Evolutionary conservation across 1,284 basidiomycete species (phyloP).

Genomic region (Cryptococcus amylolentus): DNA sequence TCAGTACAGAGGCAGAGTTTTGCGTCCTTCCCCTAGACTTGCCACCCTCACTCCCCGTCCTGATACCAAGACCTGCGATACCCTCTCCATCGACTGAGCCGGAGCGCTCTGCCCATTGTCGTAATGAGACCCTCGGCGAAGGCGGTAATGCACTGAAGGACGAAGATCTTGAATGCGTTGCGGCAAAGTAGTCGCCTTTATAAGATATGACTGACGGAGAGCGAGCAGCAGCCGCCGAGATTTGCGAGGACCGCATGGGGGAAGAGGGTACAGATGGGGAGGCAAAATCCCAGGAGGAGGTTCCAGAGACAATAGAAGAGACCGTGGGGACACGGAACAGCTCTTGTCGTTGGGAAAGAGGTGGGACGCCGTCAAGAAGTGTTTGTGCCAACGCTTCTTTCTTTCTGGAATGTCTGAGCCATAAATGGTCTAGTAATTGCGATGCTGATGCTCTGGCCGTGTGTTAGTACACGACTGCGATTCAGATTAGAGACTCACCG

Average conservation of each 20-base stretch:
- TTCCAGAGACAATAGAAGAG: conserved; percentile 29
- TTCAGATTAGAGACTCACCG: conserved; percentile 53
- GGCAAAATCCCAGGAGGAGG: conserved; percentile 43
- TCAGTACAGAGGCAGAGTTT: conserved; percentile 1
- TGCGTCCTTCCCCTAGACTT: conserved; percentile 1
- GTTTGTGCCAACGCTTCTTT: conserved; percentile 32
- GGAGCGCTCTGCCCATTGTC: conserved; percentile 37
- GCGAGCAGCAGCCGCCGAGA: conserved; percentile 5
- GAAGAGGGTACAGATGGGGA: conserved; percentile 29
- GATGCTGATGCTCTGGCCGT: conserved; percentile 24
- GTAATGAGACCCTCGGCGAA: conserved; percentile 34
- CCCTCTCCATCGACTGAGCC: conserved; percentile 1
- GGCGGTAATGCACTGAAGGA: conserved; percentile 23
- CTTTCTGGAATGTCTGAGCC: conserved; percentile 35
- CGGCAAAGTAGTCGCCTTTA: conserved; percentile 13
- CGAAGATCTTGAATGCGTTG: conserved; percentile 17
- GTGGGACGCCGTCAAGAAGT: conserved; percentile 27
- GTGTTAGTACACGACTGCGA: background rate
- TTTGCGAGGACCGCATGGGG: conserved; percentile 16
- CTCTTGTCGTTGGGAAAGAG: conserved; percentile 38
- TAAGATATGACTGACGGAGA: conserved; percentile 20
- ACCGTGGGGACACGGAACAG: conserved; percentile 35
- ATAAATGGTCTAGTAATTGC: conserved; percentile 28
- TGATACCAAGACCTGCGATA: conserved; percentile 1
- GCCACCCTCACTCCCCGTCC: conserved; percentile 19